Base-by-base conservation (phyloP, 2,329 filamentous ascomycete species). In the Verticillium longisporum region DNA sequence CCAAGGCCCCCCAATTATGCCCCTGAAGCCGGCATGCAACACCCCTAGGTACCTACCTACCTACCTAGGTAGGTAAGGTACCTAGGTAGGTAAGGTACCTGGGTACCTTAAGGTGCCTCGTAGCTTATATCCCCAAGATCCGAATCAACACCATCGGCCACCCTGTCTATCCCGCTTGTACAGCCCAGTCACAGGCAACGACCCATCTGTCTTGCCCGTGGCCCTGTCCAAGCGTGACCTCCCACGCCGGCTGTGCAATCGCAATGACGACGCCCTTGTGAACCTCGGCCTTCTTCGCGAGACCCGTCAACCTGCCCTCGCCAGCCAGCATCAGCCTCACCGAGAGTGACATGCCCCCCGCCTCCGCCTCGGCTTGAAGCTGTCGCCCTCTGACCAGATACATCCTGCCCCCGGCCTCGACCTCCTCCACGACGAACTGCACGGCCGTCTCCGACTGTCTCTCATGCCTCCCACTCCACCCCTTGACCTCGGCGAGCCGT, bases 401-500 rank as follows among this genome's bases (percentile, higher is more conserved):
- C 75, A 77, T 76, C 32, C 69, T 65, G 57, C 66, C 65, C 0
- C 74, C 75, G 7, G 67, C 61, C 21, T 69, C 63, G 11, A 75
- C 59, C 55, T 73, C 69, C 9, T 72, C 68, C 6, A 77, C 66
- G 3, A 50, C 61, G 15, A 78, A 64, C 11, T 63, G 68, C 38
- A 70, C 61, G 1, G 61, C 64, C 5, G 66, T 57, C 6, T 61
- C 56, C 11, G 62, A 54, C n/a, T 60, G 61, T 14, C 60, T 18
- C 13, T 65, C 62, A 6, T 56, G 56, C 41, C 67, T 66, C 37
- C 67, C 67, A 15, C 72, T 69, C 71, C 70, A 72, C 11, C 72
- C 72, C 62, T 73, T 76, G 31, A 77, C 69, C 26, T 78, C 74
- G 0, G 77, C 76, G 10, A 78, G 67, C 74, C 75, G 76, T 14